phyloP scores from a whole-genome alignment of 2,329 filamentous ascomycete species.

The Penicillium verrucosum region DNA sequence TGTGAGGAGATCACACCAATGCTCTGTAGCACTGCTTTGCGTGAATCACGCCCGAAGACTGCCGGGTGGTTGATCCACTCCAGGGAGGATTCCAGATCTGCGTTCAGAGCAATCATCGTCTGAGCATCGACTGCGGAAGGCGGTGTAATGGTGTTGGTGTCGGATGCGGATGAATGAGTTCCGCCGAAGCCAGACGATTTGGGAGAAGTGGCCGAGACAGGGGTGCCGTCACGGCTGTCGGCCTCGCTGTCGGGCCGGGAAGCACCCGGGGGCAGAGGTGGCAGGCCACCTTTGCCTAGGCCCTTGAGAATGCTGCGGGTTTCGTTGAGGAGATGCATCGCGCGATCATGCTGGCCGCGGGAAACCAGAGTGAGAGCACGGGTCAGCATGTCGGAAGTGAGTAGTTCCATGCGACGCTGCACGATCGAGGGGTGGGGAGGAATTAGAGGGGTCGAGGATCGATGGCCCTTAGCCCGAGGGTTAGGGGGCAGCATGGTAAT shows the following conservation, averaged over 20 bases:
- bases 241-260: slow-evolving; percentile 43
- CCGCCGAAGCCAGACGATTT: slow-evolving; percentile 36
- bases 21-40: slow-evolving; percentile 92
- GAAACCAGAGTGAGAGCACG: slow-evolving; percentile 86
- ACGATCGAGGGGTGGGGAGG: slow-evolving; percentile 94
- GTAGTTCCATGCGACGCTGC: slow-evolving; percentile 92
- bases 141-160: slow-evolving; percentile 50
- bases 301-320: slow-evolving; percentile 94
- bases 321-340: slow-evolving; percentile 86
- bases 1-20: slow-evolving; percentile 97
- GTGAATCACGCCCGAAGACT: slow-evolving; percentile 87
- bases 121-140: slow-evolving; percentile 74
- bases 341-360: slow-evolving; percentile 87
- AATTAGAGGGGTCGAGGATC: slow-evolving; percentile 69
- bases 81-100: slow-evolving; percentile 81
- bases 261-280: slow-evolving; percentile 67
- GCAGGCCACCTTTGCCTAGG: slow-evolving; percentile 88
- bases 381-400: slow-evolving; percentile 97
- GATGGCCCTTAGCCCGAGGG: slow-evolving; percentile 58
- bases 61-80: slow-evolving; percentile 98
- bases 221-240: slow-evolving; percentile 39
- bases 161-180: slow-evolving; percentile 34
- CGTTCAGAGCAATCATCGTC: slow-evolving; percentile 82
- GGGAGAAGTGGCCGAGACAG: slow-evolving; percentile 36
- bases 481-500: slow-evolving; percentile 84